Evolutionary conservation across 2,329 filamentous ascomycete genomes (phyloP).

Genomic region (Aspergillus hiratsukae): DNA sequence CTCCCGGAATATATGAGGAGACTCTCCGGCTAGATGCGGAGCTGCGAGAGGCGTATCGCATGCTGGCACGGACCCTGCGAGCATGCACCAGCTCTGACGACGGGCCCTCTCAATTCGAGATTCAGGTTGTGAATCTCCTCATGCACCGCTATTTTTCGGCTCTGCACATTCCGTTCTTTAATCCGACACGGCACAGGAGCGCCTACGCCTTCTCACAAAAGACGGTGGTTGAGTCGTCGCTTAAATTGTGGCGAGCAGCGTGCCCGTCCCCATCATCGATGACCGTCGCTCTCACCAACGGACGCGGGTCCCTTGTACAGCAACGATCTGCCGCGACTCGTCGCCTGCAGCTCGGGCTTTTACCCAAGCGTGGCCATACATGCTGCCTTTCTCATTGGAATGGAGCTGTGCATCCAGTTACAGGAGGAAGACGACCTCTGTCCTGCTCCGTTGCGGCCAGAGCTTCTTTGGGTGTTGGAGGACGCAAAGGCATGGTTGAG

Average conservation of each 20-base stretch:
- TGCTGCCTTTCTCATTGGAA: constrained; percentile 17
- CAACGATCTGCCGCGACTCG: constrained; percentile 38
- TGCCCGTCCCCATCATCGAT: neutral
- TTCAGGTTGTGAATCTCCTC: constrained; percentile 21
- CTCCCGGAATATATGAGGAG: too few relatives aligned
- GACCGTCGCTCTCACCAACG: constrained; percentile 18
- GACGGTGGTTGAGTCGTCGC: constrained; percentile 44
- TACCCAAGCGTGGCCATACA: constrained; percentile 17
- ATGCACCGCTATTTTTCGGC: constrained; percentile 24
- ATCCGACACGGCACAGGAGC: constrained; percentile 14
- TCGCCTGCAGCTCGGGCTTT: constrained; percentile 33
- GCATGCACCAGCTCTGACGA: neutral
- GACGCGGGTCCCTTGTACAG: too few relatives aligned
- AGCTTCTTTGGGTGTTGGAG: constrained; percentile 31
- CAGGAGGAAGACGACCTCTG: constrained; percentile 25
- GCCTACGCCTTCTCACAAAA: constrained; percentile 47
- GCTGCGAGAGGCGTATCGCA: constrained; percentile 43
- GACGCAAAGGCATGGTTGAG: constrained; percentile 42
- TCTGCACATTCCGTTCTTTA: constrained; percentile 29
- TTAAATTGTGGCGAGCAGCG: constrained; percentile 42
- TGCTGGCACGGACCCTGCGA: constrained; percentile 29
- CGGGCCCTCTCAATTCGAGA: constrained; percentile 14
- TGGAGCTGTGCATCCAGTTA: constrained; percentile 24
- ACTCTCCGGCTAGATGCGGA: constrained; percentile 33
- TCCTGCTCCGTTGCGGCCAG: constrained; percentile 20